These are phyloP conservation scores for Pleurozium schreberi DNA, from an alignment of 225 moss, liverwort and hornwort species.

Conservation along the genomic window DNA sequence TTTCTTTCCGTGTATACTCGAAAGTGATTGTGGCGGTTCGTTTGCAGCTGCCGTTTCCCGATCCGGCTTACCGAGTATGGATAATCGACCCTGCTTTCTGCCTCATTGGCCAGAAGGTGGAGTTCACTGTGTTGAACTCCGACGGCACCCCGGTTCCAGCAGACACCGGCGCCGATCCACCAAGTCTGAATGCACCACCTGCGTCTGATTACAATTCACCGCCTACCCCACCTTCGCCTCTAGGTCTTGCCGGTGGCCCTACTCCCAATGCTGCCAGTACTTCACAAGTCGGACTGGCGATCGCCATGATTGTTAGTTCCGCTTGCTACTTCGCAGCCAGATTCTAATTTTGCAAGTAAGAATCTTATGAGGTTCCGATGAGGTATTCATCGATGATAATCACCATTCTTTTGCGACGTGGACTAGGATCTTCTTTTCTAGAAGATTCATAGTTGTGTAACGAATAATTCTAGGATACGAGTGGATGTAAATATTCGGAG, in stretches of 20 bases:
- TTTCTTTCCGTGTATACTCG: not conserved
- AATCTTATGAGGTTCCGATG: not conserved
- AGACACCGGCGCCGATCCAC: constrained; percentile 4
- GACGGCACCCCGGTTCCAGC: constrained; percentile 14
- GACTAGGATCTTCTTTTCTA: not conserved
- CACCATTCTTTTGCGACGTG: not conserved
- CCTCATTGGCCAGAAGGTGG: not conserved
- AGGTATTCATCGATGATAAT: not conserved
- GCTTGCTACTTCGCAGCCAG: not conserved
- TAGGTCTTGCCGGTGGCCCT: not conserved
- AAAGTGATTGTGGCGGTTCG: not conserved
- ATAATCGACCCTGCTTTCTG: constrained; percentile 1
- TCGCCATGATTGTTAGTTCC: not conserved
- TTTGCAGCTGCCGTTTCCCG: not conserved
- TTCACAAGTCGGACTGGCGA: not conserved
- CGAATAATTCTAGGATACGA: not conserved
- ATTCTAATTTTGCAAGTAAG: not conserved
- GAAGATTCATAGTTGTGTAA: not conserved
- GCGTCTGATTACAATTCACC: not conserved
- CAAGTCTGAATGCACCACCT: constrained; percentile 10
- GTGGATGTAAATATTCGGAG: not conserved
- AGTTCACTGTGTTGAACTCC: constrained; percentile 15
- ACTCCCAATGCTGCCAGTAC: not conserved
- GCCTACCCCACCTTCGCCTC: not conserved
- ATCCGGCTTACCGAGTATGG: constrained; percentile 15